phyloP scores from a whole-genome alignment of 495 filamentous ascomycete species.

The Lasiosphaeria hispida region DNA sequence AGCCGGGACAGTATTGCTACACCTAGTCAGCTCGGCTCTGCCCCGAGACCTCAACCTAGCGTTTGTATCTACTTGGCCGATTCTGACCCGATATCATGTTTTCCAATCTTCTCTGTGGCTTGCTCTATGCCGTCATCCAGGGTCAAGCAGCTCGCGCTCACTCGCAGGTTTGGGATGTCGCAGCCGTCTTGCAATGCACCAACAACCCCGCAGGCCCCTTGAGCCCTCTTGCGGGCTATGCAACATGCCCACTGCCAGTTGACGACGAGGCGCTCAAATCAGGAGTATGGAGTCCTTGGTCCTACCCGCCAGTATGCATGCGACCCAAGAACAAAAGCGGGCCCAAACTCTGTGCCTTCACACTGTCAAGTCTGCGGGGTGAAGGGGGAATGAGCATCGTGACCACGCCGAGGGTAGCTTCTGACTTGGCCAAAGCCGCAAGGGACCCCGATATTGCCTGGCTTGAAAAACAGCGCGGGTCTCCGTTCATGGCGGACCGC shows the following conservation, averaged over 20 bases:
- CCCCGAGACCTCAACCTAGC: too few relatives aligned
- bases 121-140: too few relatives aligned
- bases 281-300: slow-evolving; percentile 25
- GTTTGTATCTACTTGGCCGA: too few relatives aligned
- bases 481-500: slow-evolving; percentile 7
- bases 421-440: slow-evolving; percentile 13
- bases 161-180: slow-evolving; percentile 16
- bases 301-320: slow-evolving; percentile 26
- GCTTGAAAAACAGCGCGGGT: slow-evolving; percentile 24
- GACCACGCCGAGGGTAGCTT: slow-evolving; percentile 27
- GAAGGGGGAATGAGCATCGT: slow-evolving; percentile 24
- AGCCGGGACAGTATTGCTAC: too few relatives aligned
- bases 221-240: slow-evolving; percentile 1
- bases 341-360: slow-evolving; percentile 30
- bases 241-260: slow-evolving; percentile 20
- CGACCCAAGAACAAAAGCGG: slow-evolving; percentile 8
- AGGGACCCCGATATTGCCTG: slow-evolving; percentile 23
- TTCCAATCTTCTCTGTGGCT: too few relatives aligned
- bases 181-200: slow-evolving; percentile 10
- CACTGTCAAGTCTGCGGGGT: slow-evolving; percentile 21
- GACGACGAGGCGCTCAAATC: slow-evolving; percentile 18
- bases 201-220: slow-evolving; percentile 26
- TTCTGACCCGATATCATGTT: too few relatives aligned
- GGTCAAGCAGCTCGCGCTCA: too few relatives aligned
- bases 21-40: too few relatives aligned